phyloP scores from a whole-genome alignment of 2,329 filamentous ascomycete species.

The Thielaviopsis ethacetica region DNA sequence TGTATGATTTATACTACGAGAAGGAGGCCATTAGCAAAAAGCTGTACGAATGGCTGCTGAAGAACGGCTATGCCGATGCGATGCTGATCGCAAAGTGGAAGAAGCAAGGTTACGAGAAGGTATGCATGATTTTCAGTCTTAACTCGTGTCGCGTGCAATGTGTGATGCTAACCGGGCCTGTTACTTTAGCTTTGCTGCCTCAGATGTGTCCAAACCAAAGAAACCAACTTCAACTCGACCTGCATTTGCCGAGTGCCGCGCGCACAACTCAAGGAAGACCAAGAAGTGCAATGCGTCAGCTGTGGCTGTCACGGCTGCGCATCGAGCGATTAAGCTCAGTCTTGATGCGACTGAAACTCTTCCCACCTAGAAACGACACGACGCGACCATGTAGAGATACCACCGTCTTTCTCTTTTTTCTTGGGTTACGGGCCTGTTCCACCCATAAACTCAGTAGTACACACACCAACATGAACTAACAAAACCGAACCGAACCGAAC shows the following conservation, averaged over 20 bases:
- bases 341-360: neutral
- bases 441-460: too few relatives aligned
- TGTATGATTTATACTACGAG: constrained; percentile 96
- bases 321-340: constrained; percentile 52
- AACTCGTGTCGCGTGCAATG: too few relatives aligned
- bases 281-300: constrained; percentile 83
- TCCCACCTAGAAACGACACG: neutral
- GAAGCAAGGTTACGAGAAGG: constrained; percentile 98
- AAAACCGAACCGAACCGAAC: too few relatives aligned
- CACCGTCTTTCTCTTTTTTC: neutral
- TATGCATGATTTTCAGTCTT: constrained; percentile 21
- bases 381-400: neutral
- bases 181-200: constrained; percentile 65
- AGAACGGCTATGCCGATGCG: constrained; percentile 89
- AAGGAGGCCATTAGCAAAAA: constrained; percentile 88
- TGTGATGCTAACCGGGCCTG: constrained; percentile 15
- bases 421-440: too few relatives aligned
- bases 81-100: constrained; percentile 99
- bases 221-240: constrained; percentile 96
- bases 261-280: constrained; percentile 75
- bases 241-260: constrained; percentile 93
- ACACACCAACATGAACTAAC: too few relatives aligned
- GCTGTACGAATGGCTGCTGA: constrained; percentile 90
- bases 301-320: constrained; percentile 88
- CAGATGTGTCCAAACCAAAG: constrained; percentile 96